Evolutionary conservation across 768 basidiomycete species (phyloP), one percentile per base, ranked within the genome.

Genomic region (Lentinula sp.): DNA sequence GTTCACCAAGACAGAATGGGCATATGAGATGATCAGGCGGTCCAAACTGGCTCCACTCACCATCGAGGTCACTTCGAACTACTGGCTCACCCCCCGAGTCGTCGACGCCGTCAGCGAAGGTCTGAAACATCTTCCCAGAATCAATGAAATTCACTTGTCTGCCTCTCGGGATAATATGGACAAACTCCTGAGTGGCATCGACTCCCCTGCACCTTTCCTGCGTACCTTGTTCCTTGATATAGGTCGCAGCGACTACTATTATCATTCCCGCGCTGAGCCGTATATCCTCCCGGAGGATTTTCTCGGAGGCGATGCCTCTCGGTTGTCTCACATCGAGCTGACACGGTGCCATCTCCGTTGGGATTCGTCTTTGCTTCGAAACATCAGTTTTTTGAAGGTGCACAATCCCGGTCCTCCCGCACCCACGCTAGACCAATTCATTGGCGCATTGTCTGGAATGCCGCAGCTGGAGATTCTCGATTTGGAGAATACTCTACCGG

Each of bases 11-110:
- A 71, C 69, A 8, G 64, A 62, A 35, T 78, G 76, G 75, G 73
- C 72, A 16, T 70, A 74, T 57, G 78, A 77, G 64, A 76, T 82
- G 72, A 62, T 83, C 28, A 67, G 65, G 39, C 73, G 81, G 20
- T 83, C 81, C 3, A 81, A 79, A 64, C 74, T 68, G 67, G 74
- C 73, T 15, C 70, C 73, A 36, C 67, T 77, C 23, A 60, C 68
- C 48, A 61, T 78, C 56, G 70, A 67, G 56, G 70, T 60, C 41
- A 60, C 65, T 32, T 63, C 64, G 61, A 49, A 70, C 46, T 60
- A 66, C 36, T 71, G 66, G 60, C 58, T 67, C 6, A 70, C 69
- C 13, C 74, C 68, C 9, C 68, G 59, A 53, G 70, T 71, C 50
- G 59, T 69, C 36, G 66, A 67, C 35, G 65, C 67, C 28, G 66